Conservation (phyloP, 352 stramenopile species). For the Pythium diclinum region DNA sequence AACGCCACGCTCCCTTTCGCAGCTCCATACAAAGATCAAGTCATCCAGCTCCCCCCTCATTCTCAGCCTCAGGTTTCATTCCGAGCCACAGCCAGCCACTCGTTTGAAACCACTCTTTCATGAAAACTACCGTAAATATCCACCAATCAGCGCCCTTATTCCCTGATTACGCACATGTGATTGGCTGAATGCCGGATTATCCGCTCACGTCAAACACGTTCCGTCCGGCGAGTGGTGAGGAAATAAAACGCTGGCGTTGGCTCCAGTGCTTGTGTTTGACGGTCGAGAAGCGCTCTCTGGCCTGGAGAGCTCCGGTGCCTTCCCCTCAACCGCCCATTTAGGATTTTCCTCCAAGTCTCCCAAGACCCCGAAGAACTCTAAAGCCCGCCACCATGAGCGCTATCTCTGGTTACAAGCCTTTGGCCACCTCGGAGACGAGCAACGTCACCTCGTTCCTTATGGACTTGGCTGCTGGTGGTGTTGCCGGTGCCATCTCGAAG, state of each 20-base stretch:
- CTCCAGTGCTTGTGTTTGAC: not conserved
- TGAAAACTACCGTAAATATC: slow-evolving; percentile 32
- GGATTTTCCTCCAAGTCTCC: slow-evolving; percentile 78
- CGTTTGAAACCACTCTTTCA: slow-evolving; percentile 40
- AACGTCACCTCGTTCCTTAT: slow-evolving; percentile 62
- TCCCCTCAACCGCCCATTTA: slow-evolving; percentile 47
- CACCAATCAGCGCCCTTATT: slow-evolving; percentile 29
- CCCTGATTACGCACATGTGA: not conserved
- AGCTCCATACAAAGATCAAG: slow-evolving; percentile 27
- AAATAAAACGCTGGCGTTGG: slow-evolving; percentile 28
- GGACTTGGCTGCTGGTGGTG: slow-evolving; percentile 82
- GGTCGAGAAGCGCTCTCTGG: slow-evolving; percentile 5
- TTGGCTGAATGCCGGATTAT: slow-evolving; percentile 29
- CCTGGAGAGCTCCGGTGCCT: slow-evolving; percentile 3
- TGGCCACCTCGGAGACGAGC: slow-evolving; percentile 67
- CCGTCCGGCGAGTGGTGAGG: slow-evolving; percentile 39
- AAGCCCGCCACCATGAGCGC: slow-evolving; percentile 68
- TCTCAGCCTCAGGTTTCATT: slow-evolving; percentile 32
- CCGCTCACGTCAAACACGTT: slow-evolving; percentile 31
- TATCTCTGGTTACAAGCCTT: slow-evolving; percentile 71
- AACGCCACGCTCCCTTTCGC: slow-evolving; percentile 20
- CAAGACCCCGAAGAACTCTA: slow-evolving; percentile 55
- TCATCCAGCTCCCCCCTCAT: slow-evolving; percentile 10
- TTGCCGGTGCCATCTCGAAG: slow-evolving; percentile 89
- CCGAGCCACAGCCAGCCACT: slow-evolving; percentile 45